Base-by-base conservation (phyloP, 441 rosid genomes). In the Bruguiera hainesii region DNA sequence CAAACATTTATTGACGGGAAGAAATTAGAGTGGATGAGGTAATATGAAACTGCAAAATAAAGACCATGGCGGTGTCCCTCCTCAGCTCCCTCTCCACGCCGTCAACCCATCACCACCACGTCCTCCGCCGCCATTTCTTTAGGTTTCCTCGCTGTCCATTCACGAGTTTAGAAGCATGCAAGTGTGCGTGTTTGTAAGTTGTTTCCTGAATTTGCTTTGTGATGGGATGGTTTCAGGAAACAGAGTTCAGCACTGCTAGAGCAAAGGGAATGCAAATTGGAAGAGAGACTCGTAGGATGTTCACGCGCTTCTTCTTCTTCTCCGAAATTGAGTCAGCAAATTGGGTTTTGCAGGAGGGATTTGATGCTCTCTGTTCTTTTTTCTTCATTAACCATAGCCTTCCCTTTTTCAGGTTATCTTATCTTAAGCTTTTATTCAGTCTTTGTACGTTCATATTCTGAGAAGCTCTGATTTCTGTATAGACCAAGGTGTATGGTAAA, bases 321-420 rank as follows among this genome's bases (percentile, higher is more conserved):
- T 25, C 4, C 71, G 56, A 84, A 75, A 53, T 73, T 81, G 74
- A 66, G 58, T 75, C 72, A 75, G 23, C 60, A 60, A 42, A 71
- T 57, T 15, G 82, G 83, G 67, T 6, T 90, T 35, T 76, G 73
- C 48, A 87, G 97, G 74, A 85, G 98, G 77, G 89, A 85, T 69
- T 81, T 93, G 75, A 29, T 85, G 73, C 62, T 90, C 15, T 76
- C 89, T 71, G 83, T 89, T 59, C 79, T 93, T 63, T 85, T 90
- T 75, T 81, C 89, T 73, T 84, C 93, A 1, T 37, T 83, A 61
- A 75, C 87, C 52, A 26, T 78, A 63, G 60, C 75, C 73, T 69
- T 86, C 3, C 89, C 87, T 13, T 35, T 75, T 73, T 51, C 87
- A 52, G 90, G 98, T 87, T 15, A 31, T 26, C 2, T 68, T 31